These are phyloP conservation scores for Penicillium cataractarum DNA, from an alignment of 495 filamentous ascomycete species.

Conservation along the genomic window DNA sequence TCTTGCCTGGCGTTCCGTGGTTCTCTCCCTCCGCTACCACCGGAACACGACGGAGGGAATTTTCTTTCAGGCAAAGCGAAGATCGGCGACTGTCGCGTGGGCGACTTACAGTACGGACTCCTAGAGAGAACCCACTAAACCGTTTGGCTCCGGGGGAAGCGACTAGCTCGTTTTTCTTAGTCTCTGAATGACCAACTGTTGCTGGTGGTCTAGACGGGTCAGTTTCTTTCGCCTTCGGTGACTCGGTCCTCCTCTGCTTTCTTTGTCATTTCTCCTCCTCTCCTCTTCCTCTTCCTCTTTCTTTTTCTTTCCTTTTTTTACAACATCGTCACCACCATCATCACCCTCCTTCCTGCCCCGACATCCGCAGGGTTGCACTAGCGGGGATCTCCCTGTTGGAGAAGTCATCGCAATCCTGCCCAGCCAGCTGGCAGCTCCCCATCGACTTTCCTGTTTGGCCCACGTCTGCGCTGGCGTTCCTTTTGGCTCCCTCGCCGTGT, in stretches of 20 bases:
- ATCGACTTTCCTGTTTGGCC: slow-evolving; percentile 21
- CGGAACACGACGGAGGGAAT: slow-evolving; percentile 28
- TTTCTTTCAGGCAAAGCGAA: slow-evolving; percentile 4
- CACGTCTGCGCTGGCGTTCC: slow-evolving; percentile 21
- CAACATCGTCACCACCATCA: not conserved
- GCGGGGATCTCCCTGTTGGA: slow-evolving; percentile 30
- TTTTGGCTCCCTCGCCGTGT: slow-evolving; percentile 1
- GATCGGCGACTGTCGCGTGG: slow-evolving; percentile 7
- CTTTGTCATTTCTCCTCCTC: not conserved
- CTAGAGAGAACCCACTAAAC: not conserved
- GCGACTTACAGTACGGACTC: not conserved
- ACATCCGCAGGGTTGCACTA: slow-evolving; percentile 3
- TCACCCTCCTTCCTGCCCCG: not conserved
- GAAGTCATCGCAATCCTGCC: slow-evolving; percentile 24
- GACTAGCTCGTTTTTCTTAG: not conserved
- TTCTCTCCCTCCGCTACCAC: slow-evolving; percentile 17
- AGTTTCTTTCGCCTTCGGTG: slow-evolving; percentile 1
- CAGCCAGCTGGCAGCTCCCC: slow-evolving; percentile 27
- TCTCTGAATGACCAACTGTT: too few relatives aligned
- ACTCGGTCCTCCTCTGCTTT: not conserved
- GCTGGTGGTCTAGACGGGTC: slow-evolving; percentile 3
- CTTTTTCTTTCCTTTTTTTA: not conserved
- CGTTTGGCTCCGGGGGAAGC: not conserved
- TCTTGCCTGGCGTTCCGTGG: slow-evolving; percentile 12
- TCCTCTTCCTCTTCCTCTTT: not conserved